These are phyloP conservation scores for Arachis monticola DNA, from an alignment of 331 rosid species.

Conservation along the genomic window DNA sequence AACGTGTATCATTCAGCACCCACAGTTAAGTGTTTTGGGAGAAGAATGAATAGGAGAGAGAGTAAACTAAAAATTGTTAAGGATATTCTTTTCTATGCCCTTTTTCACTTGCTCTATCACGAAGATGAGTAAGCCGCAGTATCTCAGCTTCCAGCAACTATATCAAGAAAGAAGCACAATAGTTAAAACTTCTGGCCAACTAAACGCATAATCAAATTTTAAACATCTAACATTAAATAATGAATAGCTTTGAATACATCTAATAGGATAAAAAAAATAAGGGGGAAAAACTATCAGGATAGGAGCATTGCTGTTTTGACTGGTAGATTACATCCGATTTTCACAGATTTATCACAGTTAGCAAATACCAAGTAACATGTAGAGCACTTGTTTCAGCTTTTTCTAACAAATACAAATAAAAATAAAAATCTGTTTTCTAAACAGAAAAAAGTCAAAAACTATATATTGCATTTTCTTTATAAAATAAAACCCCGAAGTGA, in stretches of 20 bases:
- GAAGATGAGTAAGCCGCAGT: slow-evolving; percentile 71
- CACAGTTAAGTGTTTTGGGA: slow-evolving; percentile 10
- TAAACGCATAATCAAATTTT: slow-evolving; percentile 11
- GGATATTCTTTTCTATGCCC: slow-evolving; percentile 95
- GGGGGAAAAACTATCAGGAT: slow-evolving; percentile 4
- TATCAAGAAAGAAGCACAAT: slow-evolving; percentile 40
- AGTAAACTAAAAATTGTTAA: slow-evolving; percentile 44
- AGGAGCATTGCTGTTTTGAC: slow-evolving; percentile 1
- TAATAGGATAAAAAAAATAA: neutral
- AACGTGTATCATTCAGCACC: slow-evolving; percentile 16
- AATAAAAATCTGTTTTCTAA: too few species aligned
- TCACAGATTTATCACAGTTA: neutral
- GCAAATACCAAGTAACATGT: slow-evolving; percentile 9
- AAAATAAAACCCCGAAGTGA: too few species aligned
- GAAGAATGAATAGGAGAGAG: neutral
- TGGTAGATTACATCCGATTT: slow-evolving; percentile 9
- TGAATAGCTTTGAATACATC: slow-evolving; percentile 25
- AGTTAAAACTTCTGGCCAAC: slow-evolving; percentile 32
- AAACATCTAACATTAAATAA: slow-evolving; percentile 11
- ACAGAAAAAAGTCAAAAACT: neutral
- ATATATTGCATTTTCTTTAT: too few species aligned
- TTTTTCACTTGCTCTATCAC: slow-evolving; percentile 86
- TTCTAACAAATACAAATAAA: too few species aligned
- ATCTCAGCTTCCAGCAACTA: slow-evolving; percentile 78
- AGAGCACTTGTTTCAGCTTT: neutral